A percentile compares a stretch with the other conserved stretches of the same genome.
These are phyloP conservation scores for Alnus rubra DNA, from an alignment of 306 rosid genomes.

Conservation along the genomic window DNA sequence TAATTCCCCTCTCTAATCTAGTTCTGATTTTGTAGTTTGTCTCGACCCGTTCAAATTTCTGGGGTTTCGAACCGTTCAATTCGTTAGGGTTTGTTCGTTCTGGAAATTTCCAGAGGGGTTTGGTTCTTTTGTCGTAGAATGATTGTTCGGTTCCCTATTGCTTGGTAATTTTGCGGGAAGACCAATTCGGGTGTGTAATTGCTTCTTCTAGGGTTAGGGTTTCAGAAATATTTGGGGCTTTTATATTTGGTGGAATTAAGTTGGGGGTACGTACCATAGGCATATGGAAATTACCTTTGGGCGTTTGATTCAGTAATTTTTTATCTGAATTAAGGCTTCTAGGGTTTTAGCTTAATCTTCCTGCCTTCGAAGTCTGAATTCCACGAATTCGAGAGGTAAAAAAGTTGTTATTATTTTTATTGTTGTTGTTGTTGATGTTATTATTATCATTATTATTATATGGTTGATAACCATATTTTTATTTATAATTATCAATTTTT, in stretches of 20 bases:
- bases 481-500: too few relatives aligned
- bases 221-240: conserved; percentile 10
- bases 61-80: conserved; percentile 46
- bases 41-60: conserved; percentile 29
- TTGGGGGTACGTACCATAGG: conserved; percentile 28
- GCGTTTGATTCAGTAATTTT: neutral
- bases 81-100: conserved; percentile 25
- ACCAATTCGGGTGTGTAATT: neutral
- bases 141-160: neutral
- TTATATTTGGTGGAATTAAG: conserved; percentile 32
- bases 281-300: neutral
- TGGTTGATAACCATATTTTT: neutral
- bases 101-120: conserved; percentile 29
- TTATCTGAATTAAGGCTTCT: conserved; percentile 30
- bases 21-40: conserved; percentile 17
- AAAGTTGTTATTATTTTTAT: neutral
- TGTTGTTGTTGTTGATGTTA: neutral
- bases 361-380: conserved; percentile 18
- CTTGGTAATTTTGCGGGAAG: conserved; percentile 17
- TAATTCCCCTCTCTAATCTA: conserved; percentile 9
- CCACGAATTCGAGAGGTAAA: conserved; percentile 31
- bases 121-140: conserved; percentile 6
- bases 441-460: neutral
- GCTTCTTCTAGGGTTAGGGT: conserved; percentile 56
- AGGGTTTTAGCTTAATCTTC: conserved; percentile 18